Evolutionary conservation across 2,329 filamentous ascomycete genomes (phyloP).

Genomic region (Botryotinia calthae): DNA sequence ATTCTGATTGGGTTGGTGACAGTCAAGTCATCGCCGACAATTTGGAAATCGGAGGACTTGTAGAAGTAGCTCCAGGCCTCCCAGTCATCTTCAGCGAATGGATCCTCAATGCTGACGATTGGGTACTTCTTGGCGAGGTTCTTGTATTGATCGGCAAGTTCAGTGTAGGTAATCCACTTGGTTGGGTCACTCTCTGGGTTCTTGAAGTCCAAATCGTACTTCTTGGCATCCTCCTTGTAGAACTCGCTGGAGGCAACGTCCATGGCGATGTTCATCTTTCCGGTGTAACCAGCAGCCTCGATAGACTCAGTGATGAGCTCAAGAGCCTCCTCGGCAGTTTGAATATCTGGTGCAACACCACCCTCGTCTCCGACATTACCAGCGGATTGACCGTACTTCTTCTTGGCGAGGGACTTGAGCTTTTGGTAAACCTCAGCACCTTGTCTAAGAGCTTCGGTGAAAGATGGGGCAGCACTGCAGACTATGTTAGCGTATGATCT

Average conservation of each 20-base stretch:
- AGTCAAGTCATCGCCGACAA: constrained; percentile 97
- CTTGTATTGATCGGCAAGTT: constrained; percentile 91
- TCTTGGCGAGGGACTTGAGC: constrained; percentile 95
- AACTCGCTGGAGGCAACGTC: constrained; percentile 99
- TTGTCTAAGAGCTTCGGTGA: constrained; percentile 94
- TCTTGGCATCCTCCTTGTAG: constrained; percentile 97
- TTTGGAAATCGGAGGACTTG: constrained; percentile 98
- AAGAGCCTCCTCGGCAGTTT: constrained; percentile 93
- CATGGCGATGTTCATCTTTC: constrained; percentile 97
- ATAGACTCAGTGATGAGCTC: constrained; percentile 95
- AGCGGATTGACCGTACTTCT: constrained; percentile 98
- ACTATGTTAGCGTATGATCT: constrained; percentile 19
- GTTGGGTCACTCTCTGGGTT: constrained; percentile 92
- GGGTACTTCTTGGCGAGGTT: constrained; percentile 90
- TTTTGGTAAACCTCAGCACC: constrained; percentile 98
- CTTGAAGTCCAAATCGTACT: constrained; percentile 99
- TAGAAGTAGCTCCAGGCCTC: constrained; percentile 99
- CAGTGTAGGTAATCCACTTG: constrained; percentile 99
- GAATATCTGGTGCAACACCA: constrained; percentile 98
- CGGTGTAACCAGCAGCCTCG: constrained; percentile 91
- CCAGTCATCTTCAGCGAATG: constrained; percentile 99
- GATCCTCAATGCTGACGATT: constrained; percentile 98
- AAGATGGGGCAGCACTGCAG: constrained; percentile 73
- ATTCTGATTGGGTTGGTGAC: constrained; percentile 99
- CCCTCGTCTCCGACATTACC: constrained; percentile 99